phyloP scores from a whole-genome alignment of 495 filamentous ascomycete species.

The Tuber indicum region DNA sequence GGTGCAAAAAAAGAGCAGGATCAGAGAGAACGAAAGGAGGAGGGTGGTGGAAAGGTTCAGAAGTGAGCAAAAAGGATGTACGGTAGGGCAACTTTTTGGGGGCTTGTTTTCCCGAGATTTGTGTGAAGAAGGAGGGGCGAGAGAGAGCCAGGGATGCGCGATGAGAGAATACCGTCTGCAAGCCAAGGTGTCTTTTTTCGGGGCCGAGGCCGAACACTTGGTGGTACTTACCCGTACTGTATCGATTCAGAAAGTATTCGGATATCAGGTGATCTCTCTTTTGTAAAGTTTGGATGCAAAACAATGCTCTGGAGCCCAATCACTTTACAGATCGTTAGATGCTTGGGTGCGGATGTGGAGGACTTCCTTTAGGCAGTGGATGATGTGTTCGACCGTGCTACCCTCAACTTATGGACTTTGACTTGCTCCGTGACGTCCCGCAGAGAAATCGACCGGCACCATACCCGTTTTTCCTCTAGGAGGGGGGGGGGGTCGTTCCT shows the following conservation, averaged over 20 bases:
- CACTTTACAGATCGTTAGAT: not conserved
- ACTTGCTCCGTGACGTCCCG: too few relatives aligned
- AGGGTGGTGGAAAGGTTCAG: not conserved
- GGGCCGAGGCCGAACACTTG: not conserved
- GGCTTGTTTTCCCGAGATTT: not conserved
- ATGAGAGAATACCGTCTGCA: slow-evolving; percentile 5
- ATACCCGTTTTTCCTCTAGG: too few relatives aligned
- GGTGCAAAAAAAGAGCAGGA: not conserved
- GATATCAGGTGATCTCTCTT: not conserved
- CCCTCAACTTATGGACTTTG: too few relatives aligned
- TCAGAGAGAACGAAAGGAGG: not conserved
- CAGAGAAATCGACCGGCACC: too few relatives aligned
- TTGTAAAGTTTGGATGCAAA: not conserved
- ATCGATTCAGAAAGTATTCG: not conserved
- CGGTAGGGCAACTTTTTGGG: not conserved
- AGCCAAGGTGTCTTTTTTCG: not conserved
- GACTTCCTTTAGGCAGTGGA: not conserved
- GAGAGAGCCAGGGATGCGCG: not conserved
- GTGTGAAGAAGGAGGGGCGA: not conserved
- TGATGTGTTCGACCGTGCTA: too few relatives aligned
- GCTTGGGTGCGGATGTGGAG: not conserved
- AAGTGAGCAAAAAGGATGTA: not conserved
- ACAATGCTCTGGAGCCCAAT: not conserved
- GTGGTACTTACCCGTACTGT: not conserved
- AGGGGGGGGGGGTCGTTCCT: not conserved